Percentiles rank a stretch among this genome's conserved stretches.
Evolutionary conservation across 306 rosid species (phyloP).

Genomic region (Glycine latifolia): DNA sequence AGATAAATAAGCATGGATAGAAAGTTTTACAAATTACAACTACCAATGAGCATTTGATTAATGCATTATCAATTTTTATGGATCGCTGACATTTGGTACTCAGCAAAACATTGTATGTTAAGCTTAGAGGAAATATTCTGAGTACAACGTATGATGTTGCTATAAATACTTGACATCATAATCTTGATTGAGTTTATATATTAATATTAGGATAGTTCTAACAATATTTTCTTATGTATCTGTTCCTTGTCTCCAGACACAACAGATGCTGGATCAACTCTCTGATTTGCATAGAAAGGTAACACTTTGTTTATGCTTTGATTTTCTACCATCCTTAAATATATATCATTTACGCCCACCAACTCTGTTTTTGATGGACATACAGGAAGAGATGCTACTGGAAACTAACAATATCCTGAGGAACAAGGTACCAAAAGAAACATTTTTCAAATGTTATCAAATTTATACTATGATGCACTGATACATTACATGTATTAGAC

Average conservation of each 20-base stretch:
- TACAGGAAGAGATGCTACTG: constrained; percentile 70
- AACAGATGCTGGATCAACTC: constrained; percentile 64
- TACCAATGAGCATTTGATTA: neutral
- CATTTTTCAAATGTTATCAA: neutral
- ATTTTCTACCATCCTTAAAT: constrained; percentile 14
- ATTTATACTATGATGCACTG: no score
- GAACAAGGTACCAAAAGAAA: constrained; percentile 58
- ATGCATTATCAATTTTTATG: neutral
- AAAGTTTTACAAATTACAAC: no score
- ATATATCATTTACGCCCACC: constrained; percentile 21
- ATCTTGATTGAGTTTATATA: neutral
- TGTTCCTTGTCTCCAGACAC: constrained; percentile 59
- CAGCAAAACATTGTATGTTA: neutral
- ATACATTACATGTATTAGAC: no score
- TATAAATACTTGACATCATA: neutral
- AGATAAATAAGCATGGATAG: no score
- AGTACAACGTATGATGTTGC: neutral
- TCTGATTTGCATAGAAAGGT: constrained; percentile 72
- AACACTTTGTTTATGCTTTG: constrained; percentile 15
- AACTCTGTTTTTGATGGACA: constrained; percentile 32
- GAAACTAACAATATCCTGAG: constrained; percentile 65
- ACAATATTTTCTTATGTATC: constrained; percentile 20
- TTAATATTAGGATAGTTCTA: neutral
- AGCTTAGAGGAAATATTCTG: neutral
- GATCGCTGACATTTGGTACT: neutral